These are phyloP conservation scores for Dactylellina haptotyla DNA, from an alignment of 2,329 filamentous ascomycete species.

Conservation along the genomic window DNA sequence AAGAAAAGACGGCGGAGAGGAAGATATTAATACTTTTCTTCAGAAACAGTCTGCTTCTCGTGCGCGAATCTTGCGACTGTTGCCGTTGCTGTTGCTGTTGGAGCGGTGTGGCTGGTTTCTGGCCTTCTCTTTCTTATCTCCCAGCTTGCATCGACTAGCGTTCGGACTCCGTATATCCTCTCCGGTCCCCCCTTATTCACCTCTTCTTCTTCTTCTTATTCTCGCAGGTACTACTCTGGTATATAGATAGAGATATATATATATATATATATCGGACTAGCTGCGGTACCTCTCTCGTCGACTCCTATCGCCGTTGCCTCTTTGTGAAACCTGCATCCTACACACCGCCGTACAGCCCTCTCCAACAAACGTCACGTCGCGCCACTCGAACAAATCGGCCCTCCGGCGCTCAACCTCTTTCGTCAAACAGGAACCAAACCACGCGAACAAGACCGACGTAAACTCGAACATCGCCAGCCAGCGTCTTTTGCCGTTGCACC, in stretches of 20 bases:
- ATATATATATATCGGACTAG: too few relatives aligned
- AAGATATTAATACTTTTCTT: neutral
- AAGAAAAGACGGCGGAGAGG: neutral
- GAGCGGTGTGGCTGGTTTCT: neutral
- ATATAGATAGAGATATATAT: neutral
- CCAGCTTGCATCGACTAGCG: neutral
- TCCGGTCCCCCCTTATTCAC: neutral
- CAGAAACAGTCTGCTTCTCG: neutral
- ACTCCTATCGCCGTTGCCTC: too few relatives aligned
- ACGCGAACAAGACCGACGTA: too few relatives aligned
- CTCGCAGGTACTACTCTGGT: neutral
- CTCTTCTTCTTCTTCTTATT: neutral
- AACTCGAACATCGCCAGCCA: neutral
- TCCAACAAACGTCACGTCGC: neutral
- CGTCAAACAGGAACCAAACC: neutral
- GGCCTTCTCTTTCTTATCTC: neutral
- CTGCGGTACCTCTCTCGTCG: too few relatives aligned
- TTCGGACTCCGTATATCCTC: neutral
- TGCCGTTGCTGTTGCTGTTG: neutral
- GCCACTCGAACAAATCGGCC: conserved; percentile 3
- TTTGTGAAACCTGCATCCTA: neutral
- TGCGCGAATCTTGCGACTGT: neutral
- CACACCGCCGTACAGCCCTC: neutral
- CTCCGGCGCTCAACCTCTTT: too few relatives aligned
- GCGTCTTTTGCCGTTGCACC: conserved; percentile 3